Base-by-base conservation (phyloP, 129 eudicot genomes). In the Smallanthus sonchifolius region DNA sequence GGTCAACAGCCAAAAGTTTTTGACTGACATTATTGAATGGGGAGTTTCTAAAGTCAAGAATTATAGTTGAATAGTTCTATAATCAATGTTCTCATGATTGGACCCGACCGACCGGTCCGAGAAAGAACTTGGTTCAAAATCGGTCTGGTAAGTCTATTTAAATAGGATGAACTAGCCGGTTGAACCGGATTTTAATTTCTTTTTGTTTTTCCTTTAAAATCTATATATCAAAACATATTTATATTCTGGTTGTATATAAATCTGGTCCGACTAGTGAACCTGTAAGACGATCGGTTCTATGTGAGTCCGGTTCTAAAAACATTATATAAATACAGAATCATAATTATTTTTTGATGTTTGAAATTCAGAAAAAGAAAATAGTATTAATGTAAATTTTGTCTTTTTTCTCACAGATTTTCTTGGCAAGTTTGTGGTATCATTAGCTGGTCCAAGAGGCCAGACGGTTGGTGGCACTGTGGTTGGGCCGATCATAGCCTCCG, bases 391-490 rank as follows among this genome's bases (percentile, higher is more conserved):
- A 6, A 49, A 47, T 69, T 69, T 15, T 10, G 14, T 36, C 1
- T 35, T 16, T 36, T n/a, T 38, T 0, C 7, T 34, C 2, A n/a
- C 61, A 63, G 71, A 63, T 51, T 16, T 63, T 63, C 49, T 74
- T 32, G 38, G 9, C 7, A 79, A 80, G 72, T 85, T 91, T 75
- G 70, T 85, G 1, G 74, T 91, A 13, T 81, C 87, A 2, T 9
- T 91, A 6, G 83, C 84, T 11, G 91, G 84, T 3, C 89, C 85
- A 36, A 79, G 78, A 68, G 91, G 93, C 13, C 85, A 82, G 66
- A 81, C 85, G 3, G 62, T 85, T 10, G 93, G 93, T 2, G 97
- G 97, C n/a, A n/a, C n/a, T n/a, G n/a, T n/a, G n/a, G 79, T 74
- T 19, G 91, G 86, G 2, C 89, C 95, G 1, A 79, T 87, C 6